Conservation (phyloP, 177 flowering plant species). For the Vitis hybrid region DNA sequence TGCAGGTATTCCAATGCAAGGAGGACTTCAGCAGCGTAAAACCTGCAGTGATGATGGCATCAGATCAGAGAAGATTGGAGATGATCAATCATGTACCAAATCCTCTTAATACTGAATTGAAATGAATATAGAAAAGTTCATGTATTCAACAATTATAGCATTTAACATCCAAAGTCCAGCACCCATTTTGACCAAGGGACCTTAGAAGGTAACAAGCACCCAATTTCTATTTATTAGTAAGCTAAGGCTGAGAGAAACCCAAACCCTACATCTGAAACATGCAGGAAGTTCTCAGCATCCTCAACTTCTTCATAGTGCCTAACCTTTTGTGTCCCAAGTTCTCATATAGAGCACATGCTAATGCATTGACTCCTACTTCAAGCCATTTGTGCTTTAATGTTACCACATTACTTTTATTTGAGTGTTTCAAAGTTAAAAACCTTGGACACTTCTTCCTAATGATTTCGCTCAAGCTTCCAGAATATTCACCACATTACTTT, state of each 20-base stretch:
- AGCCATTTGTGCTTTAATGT: background rate
- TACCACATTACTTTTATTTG: background rate
- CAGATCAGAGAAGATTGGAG: background rate
- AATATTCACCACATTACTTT: background rate
- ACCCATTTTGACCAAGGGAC: background rate
- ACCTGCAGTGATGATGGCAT: constrained; percentile 38
- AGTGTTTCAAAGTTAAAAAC: background rate
- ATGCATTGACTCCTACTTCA: background rate
- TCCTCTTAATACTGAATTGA: background rate
- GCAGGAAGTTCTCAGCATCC: background rate
- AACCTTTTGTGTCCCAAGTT: background rate
- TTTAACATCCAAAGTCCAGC: background rate
- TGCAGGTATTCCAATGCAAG: constrained; percentile 84
- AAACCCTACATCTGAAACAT: background rate
- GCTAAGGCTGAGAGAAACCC: background rate
- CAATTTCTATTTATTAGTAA: background rate
- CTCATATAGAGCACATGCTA: background rate
- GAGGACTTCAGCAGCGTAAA: constrained; percentile 81
- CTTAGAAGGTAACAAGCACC: background rate
- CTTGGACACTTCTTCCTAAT: background rate
- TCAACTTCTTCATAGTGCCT: background rate
- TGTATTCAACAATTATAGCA: background rate
- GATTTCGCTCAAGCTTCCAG: background rate
- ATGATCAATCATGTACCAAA: background rate
- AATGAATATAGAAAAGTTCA: background rate